Evolutionary conservation across 257 asterid species (phyloP).

Genomic region (Penstemon davidsonii): DNA sequence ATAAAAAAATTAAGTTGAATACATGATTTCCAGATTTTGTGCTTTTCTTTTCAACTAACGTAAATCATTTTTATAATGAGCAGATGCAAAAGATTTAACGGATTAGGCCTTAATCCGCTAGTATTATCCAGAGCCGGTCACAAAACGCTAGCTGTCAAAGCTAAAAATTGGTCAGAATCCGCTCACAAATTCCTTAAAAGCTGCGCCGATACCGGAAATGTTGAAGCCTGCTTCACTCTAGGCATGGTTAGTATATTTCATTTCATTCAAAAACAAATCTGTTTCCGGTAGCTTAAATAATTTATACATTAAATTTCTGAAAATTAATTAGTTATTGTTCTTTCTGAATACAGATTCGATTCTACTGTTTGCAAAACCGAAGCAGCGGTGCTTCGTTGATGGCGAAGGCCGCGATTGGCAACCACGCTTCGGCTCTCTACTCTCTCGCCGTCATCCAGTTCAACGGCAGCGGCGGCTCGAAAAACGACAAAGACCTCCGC

Average conservation of each 20-base stretch:
- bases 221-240: constrained; percentile 67
- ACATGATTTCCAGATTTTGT: background rate
- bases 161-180: constrained; percentile 71
- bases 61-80: constrained; percentile 8
- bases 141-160: constrained; percentile 54
- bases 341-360: constrained; percentile 60
- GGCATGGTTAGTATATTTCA: constrained; percentile 67
- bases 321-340: constrained; percentile 8
- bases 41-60: constrained; percentile 14
- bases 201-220: constrained; percentile 77
- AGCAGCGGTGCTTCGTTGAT: constrained; percentile 79
- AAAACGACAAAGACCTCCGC: constrained; percentile 72
- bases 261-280: background rate
- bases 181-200: constrained; percentile 76
- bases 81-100: constrained; percentile 78
- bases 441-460: constrained; percentile 82
- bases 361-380: constrained; percentile 76
- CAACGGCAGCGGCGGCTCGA: constrained; percentile 93
- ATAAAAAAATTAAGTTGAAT: background rate
- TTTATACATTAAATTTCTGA: background rate
- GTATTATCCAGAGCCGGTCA: constrained; percentile 68
- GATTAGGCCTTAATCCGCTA: constrained; percentile 50
- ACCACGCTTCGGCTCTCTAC: constrained; percentile 83
- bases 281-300: background rate
- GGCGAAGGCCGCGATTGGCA: constrained; percentile 90